Base-by-base conservation (phyloP, 306 rosid genomes). In the Cyamopsis tetragonoloba region DNA sequence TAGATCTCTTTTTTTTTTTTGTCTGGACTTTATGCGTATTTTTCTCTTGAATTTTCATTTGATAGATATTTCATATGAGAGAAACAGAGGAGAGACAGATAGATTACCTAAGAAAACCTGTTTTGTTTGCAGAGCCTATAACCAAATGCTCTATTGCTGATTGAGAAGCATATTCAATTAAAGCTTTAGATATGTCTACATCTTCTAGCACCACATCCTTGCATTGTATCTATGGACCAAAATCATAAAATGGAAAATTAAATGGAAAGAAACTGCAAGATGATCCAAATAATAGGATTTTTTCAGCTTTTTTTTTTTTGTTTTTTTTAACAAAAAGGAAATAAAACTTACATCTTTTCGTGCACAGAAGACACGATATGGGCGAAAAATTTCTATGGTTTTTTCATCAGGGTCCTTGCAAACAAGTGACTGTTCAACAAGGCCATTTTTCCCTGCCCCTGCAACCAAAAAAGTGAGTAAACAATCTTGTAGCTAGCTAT, bases 331-430 rank as follows among this genome's bases (percentile, higher is more conserved):
- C 3, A 74, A 22, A 66, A 59, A 26, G 4, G 6, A 28, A 23
- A 44, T 2, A 46, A 28, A 62, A 62, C 92, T 85, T 81, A 95
- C 97, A 79, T 90, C 96, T 66, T 90, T 95, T 3, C 97, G 79
- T n/a, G 89, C 86, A 62, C 95, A 95, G 31, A 83, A 95, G 57
- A 91, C 89, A 5, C 96, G 95, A 56, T 86, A 95, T 35, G 97
- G 91, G 15, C 77, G 86, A 47, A 95, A 83, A 77, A 95, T 9
- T 20, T 90, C 96, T 69, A 32, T 86, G 64, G 88, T 55, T 3
- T 55, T 82, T 0, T 82, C 51, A 71, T 95, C 96, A 24, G 79
- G 80, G 1, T 88, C 92, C 66, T 23, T 82, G 79, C 69, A 68
- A 20, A 75, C 35, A 13, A 66, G 34, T 50, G 64, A 2, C 4